phyloP scores from a whole-genome alignment of 805 yeast species.

The Saccharomycopsis babjevae region DNA sequence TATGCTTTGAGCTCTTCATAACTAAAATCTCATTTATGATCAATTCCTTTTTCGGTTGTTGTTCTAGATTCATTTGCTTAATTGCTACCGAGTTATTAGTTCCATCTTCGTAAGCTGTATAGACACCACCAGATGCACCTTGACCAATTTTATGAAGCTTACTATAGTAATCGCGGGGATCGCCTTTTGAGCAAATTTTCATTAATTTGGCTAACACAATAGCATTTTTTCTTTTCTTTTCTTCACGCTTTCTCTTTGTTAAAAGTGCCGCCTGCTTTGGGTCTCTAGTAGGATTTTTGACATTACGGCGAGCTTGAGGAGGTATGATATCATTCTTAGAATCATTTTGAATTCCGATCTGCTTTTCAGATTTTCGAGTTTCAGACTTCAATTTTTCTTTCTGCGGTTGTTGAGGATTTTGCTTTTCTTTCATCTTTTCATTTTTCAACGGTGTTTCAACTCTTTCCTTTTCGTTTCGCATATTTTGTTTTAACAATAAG shows the following conservation, averaged over 20 bases:
- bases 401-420: slow-evolving; percentile 26
- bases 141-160: slow-evolving; percentile 84
- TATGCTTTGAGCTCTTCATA: slow-evolving; percentile 85
- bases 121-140: slow-evolving; percentile 98
- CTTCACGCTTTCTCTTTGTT: slow-evolving; percentile 66
- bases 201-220: slow-evolving; percentile 62
- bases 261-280: slow-evolving; percentile 39
- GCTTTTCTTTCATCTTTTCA: slow-evolving; percentile 5
- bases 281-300: slow-evolving; percentile 22
- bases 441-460: neutral
- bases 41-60: slow-evolving; percentile 91
- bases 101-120: slow-evolving; percentile 63
- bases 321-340: neutral
- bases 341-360: slow-evolving; percentile 20
- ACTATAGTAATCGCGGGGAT: slow-evolving; percentile 63
- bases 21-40: slow-evolving; percentile 92
- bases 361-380: slow-evolving; percentile 20
- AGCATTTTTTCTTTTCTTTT: slow-evolving; percentile 59
- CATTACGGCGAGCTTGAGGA: slow-evolving; percentile 23
- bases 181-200: slow-evolving; percentile 74
- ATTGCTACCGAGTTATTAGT: slow-evolving; percentile 69
- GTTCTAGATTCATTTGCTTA: slow-evolving; percentile 90
- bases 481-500: neutral
- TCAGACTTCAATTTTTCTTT: slow-evolving; percentile 30
- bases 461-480: slow-evolving; percentile 13